Conservation (phyloP, 768 basidiomycete species). For the Mycena haematopus region DNA sequence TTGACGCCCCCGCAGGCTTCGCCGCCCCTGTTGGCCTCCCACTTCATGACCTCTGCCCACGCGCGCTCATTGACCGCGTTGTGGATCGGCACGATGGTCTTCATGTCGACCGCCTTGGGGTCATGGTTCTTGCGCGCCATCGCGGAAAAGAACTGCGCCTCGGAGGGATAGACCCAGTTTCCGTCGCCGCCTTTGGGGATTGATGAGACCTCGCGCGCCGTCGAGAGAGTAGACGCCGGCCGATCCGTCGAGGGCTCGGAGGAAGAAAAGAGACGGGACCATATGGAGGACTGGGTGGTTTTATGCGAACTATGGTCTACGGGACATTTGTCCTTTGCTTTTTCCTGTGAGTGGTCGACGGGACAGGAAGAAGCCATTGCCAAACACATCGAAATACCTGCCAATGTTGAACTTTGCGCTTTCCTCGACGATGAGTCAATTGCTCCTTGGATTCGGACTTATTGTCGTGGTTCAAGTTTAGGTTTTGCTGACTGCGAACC, state of each 20-base stretch:
- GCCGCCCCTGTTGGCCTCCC: conserved; percentile 84
- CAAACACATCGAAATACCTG: too few species aligned
- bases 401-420: too few species aligned
- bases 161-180: conserved; percentile 98
- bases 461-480: too few species aligned
- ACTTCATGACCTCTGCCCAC: conserved; percentile 82
- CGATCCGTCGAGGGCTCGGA: conserved; percentile 27
- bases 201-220: conserved; percentile 81
- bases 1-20: conserved; percentile 82
- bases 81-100: conserved; percentile 95
- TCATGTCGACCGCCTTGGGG: conserved; percentile 90
- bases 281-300: conserved; percentile 41
- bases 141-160: conserved; percentile 98
- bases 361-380: conserved; percentile 10
- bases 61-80: conserved; percentile 98
- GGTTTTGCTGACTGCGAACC: too few species aligned
- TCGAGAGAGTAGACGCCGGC: conserved; percentile 53
- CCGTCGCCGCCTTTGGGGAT: conserved; percentile 77
- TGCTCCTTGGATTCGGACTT: too few species aligned
- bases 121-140: conserved; percentile 95
- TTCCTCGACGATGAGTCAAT: too few species aligned
- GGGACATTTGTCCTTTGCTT: conserved; percentile 40
- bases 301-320: conserved; percentile 40
- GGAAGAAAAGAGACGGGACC: conserved; percentile 49
- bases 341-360: conserved; percentile 26